Evolutionary conservation across 495 filamentous ascomycete genomes (phyloP).

Genomic region (Ascodesmis nigricans): DNA sequence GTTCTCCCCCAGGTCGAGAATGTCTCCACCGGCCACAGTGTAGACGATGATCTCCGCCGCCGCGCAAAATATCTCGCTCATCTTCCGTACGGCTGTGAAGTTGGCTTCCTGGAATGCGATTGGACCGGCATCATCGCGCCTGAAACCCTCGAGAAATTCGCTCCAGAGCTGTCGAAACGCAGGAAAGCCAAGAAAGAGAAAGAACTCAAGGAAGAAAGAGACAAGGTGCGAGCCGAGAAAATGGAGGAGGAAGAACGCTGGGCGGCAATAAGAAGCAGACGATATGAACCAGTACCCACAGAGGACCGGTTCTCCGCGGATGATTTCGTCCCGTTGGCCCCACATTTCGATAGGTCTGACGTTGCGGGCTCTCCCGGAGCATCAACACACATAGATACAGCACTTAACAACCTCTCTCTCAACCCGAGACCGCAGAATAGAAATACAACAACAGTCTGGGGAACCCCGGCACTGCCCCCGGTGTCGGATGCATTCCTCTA

Average conservation of each 20-base stretch:
- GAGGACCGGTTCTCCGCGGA: conserved; percentile 19
- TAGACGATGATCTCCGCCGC: conserved; percentile 75
- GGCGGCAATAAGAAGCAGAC: conserved; percentile 20
- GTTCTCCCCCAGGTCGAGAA: conserved; percentile 80
- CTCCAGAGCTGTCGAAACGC: conserved; percentile 51
- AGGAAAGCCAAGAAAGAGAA: conserved; percentile 69
- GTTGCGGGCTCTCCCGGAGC: too few relatives aligned
- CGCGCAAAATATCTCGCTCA: conserved; percentile 79
- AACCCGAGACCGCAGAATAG: too few relatives aligned
- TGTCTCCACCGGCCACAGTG: conserved; percentile 70
- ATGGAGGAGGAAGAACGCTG: conserved; percentile 2
- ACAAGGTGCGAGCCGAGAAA: conserved; percentile 62
- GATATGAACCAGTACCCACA: conserved; percentile 18
- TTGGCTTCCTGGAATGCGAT: conserved; percentile 86
- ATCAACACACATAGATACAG: too few relatives aligned
- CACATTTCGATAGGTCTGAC: too few relatives aligned
- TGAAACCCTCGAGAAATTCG: conserved; percentile 53
- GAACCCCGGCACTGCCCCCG: conserved; percentile 9
- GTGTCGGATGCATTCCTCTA: too few relatives aligned
- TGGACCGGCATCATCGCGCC: conserved; percentile 76
- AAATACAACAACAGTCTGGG: conserved; percentile 19
- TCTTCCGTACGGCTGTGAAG: conserved; percentile 77
- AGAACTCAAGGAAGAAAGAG: conserved; percentile 72
- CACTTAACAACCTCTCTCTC: too few relatives aligned
- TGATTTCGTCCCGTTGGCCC: conserved; percentile 18